Evolutionary conservation across 192 early-diverging fungal species (phyloP).

Genomic region (Backusella macrospora): DNA sequence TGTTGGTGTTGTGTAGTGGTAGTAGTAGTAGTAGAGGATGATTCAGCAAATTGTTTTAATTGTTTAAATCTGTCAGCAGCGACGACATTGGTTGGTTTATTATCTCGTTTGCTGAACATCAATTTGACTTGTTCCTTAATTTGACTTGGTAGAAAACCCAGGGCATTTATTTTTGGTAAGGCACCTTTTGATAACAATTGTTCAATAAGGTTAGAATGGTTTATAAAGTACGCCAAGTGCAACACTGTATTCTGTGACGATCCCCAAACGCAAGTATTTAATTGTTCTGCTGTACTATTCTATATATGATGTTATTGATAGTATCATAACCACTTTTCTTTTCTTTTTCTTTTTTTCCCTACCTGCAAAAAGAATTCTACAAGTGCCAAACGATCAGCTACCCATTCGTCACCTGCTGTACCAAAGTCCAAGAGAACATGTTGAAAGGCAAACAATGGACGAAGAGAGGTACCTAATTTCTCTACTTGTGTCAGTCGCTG

Average conservation of each 20-base stretch:
- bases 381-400: conserved; percentile 14
- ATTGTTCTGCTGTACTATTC: conserved; percentile 16
- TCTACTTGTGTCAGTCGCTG: not conserved
- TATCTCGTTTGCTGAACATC: not conserved
- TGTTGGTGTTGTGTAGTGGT: not conserved
- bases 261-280: conserved; percentile 31
- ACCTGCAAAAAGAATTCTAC: conserved; percentile 23
- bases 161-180: not conserved
- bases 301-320: too few relatives aligned
- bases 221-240: conserved; percentile 27
- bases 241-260: conserved; percentile 21
- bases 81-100: not conserved
- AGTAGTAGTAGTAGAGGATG: not conserved
- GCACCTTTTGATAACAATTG: conserved; percentile 24
- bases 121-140: conserved; percentile 17
- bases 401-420: conserved; percentile 6
- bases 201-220: conserved; percentile 15
- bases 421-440: conserved; percentile 14
- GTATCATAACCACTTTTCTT: too few relatives aligned
- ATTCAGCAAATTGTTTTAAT: conserved; percentile 17
- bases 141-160: conserved; percentile 6
- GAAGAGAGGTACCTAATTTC: conserved; percentile 16
- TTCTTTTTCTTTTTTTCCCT: too few relatives aligned
- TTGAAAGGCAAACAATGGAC: conserved; percentile 18
- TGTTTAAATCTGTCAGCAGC: conserved; percentile 22